Evolutionary conservation across 192 early-diverging fungal species (phyloP), one percentile per base, ranked within the genome.

Genomic region (Chytriomyces sp.): DNA sequence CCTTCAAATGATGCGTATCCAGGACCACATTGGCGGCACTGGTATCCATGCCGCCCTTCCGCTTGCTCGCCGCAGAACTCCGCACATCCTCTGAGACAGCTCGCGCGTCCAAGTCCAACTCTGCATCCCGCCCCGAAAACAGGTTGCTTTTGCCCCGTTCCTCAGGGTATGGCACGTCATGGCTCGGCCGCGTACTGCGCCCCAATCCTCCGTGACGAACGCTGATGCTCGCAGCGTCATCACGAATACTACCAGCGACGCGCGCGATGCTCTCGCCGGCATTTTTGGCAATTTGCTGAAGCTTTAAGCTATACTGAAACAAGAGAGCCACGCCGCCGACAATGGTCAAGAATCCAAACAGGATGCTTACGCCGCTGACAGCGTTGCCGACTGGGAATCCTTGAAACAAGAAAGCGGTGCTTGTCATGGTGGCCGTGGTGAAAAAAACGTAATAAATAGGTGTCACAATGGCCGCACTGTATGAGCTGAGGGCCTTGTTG

Each of bases 401-500:
- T 49, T 85, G 85, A 62, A 86, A 87, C 10, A 91, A 65, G 31
- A 91, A 86, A 0, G 86, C 85, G 7, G 88, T 88, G 2, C 81
- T 82, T 2, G 84, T 70, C 52, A 91, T 75, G 1, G 89, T 90
- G 1, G 87, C 80, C 41, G 85, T 85, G 3, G 89, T 90, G 67
- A 91, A 75, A 59, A 67, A 84, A 14, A 91, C 89, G 70, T 90
- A 91, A 65, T 91, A 90, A 3, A 91, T 80, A 0, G 89, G 89
- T 19, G 89, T 91, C 38, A 91, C 89, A 57, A 90, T 81, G 14
- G 89, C 86, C 4, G 89, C 83, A 59, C 85, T 88, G 76, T 85
- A 90, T 12, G 86, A 61, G 52, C 84, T 84, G 10, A 90, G 76
- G 2, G 89, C 85, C 74, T 87, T 85, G 77, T 91, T 91, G 14